A percentile compares a stretch with the other conserved stretches of the same genome.
Conservation (phyloP, 441 rosid genomes). For the Euphorbia schlechtendalii region DNA sequence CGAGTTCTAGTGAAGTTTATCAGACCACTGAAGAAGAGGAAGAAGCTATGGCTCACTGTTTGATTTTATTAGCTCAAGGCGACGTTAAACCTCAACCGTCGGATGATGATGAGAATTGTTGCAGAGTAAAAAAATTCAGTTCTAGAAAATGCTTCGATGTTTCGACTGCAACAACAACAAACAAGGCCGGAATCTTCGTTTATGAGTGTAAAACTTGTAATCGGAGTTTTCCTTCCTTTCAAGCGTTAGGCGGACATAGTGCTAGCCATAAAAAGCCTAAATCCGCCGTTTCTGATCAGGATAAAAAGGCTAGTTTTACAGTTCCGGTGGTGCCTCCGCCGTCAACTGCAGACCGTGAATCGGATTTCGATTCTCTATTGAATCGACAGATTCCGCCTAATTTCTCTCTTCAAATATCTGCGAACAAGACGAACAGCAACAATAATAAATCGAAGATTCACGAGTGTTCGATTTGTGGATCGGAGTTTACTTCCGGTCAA, state of each 20-base stretch:
- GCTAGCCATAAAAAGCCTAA: constrained; percentile 90
- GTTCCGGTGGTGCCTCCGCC: constrained; percentile 3
- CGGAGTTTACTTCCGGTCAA: constrained; percentile 85
- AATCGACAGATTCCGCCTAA: constrained; percentile 22
- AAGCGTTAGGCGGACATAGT: constrained; percentile 92
- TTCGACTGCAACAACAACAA: constrained; percentile 17
- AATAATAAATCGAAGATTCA: constrained; percentile 48
- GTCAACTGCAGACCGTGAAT: constrained; percentile 2
- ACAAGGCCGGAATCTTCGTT: constrained; percentile 45
- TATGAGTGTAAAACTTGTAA: constrained; percentile 89
- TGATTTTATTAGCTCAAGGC: constrained; percentile 79
- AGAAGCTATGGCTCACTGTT: constrained; percentile 75
- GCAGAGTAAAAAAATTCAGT: constrained; percentile 18
- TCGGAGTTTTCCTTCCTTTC: constrained; percentile 78
- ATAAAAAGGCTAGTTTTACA: constrained; percentile 23
- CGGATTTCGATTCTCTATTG: constrained; percentile 12
- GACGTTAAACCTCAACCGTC: constrained; percentile 14
- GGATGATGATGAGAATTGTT: not conserved
- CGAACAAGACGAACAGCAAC: constrained; percentile 20
- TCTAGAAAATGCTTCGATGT: constrained; percentile 23
- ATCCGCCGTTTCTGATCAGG: constrained; percentile 18
- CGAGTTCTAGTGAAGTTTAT: constrained; percentile 29
- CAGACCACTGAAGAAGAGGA: constrained; percentile 61
- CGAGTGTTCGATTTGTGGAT: constrained; percentile 86
- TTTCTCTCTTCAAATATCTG: constrained; percentile 31